Conservation (phyloP, 108 stramenopile genomes). For the Cyclotella atomus region DNA sequence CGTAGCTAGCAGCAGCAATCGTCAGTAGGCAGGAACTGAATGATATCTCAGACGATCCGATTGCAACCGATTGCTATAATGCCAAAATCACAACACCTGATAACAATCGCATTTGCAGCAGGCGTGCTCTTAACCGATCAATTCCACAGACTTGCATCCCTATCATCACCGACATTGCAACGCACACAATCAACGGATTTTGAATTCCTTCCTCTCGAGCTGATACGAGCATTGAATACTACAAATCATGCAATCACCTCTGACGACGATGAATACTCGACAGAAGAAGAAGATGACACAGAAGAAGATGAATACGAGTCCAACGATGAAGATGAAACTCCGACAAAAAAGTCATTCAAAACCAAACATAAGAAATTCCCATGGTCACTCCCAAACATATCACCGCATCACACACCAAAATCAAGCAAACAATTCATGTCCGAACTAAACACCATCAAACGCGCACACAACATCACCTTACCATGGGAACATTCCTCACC, state of each 20-base stretch:
- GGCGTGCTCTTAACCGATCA: constrained; percentile 1
- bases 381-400: neutral
- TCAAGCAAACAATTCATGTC: constrained; percentile 5
- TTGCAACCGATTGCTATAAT: too few species aligned
- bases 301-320: too few species aligned
- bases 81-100: neutral
- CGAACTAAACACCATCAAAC: neutral
- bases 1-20: too few species aligned
- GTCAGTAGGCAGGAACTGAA: too few species aligned
- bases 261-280: too few species aligned
- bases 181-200: neutral
- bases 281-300: too few species aligned
- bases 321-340: neutral
- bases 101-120: neutral
- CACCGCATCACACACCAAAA: neutral
- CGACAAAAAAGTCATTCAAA: too few species aligned
- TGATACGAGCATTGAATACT: neutral
- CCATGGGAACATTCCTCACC: constrained; percentile 11
- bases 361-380: too few species aligned
- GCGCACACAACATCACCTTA: neutral
- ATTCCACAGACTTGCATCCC: neutral
- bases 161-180: neutral
- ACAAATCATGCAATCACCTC: neutral
- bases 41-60: too few species aligned
- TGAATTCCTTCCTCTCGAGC: neutral